phyloP scores from a whole-genome alignment of 129 eudicot genomes.

The Silybum marianum region DNA sequence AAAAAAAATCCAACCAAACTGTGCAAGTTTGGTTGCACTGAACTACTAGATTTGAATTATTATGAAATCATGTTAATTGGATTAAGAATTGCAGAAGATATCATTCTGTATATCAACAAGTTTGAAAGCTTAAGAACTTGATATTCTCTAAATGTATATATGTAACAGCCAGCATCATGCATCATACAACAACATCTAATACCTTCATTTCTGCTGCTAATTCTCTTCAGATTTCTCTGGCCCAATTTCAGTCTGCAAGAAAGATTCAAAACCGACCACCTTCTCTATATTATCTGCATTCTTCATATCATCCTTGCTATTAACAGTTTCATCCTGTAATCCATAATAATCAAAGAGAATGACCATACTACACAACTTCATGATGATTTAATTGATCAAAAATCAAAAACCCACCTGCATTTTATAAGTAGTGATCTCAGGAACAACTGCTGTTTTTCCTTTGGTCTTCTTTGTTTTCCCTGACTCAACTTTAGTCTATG shows the following conservation, averaged over 20 bases:
- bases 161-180: not conserved
- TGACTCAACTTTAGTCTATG: constrained; percentile 10
- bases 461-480: constrained; percentile 8
- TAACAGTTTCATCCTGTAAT: constrained; percentile 9
- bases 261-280: constrained; percentile 1
- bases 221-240: constrained; percentile 4
- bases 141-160: not conserved
- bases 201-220: not conserved
- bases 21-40: too few relatives aligned
- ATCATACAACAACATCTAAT: not conserved
- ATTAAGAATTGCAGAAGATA: not conserved
- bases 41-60: not conserved
- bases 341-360: not conserved
- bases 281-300: not conserved
- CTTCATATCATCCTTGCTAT: constrained; percentile 4
- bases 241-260: constrained; percentile 13
- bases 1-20: too few relatives aligned
- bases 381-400: too few relatives aligned
- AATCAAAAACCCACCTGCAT: constrained; percentile 29
- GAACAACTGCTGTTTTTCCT: not conserved
- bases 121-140: not conserved
- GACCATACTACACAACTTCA: too few relatives aligned
- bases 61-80: not conserved
- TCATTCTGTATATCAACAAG: not conserved
- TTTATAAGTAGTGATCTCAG: constrained; percentile 13